Conservation (phyloP, 2,329 filamentous ascomycete genomes). For the Blastomyces percursus region DNA sequence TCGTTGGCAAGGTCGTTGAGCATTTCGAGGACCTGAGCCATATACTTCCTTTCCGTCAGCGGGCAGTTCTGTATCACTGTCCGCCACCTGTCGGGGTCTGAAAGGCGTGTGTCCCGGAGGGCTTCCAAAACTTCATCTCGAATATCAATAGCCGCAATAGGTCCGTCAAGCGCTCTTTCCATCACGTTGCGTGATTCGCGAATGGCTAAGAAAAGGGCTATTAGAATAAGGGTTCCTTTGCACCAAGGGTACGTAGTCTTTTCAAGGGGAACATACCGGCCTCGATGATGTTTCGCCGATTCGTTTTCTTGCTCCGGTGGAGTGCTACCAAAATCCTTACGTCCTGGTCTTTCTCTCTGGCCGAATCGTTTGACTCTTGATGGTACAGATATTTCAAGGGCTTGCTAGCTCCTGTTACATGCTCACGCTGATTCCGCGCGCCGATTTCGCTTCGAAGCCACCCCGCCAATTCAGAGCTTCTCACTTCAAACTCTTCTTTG, state of each 20-base stretch:
- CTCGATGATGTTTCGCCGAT: conserved; percentile 75
- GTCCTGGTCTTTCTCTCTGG: conserved; percentile 50
- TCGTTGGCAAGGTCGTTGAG: conserved; percentile 52
- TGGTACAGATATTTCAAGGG: conserved; percentile 33
- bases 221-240: neutral
- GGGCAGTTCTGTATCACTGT: conserved; percentile 66
- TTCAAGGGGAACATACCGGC: conserved; percentile 46
- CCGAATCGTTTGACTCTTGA: conserved; percentile 24
- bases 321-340: conserved; percentile 76
- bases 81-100: conserved; percentile 75
- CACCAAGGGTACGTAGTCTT: neutral
- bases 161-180: conserved; percentile 61
- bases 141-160: conserved; percentile 79
- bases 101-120: conserved; percentile 61
- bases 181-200: conserved; percentile 50
- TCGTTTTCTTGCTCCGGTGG: conserved; percentile 82
- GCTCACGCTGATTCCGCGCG: conserved; percentile 58
- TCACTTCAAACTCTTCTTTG: conserved; percentile 73
- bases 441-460: conserved; percentile 76
- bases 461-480: conserved; percentile 57
- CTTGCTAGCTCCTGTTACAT: conserved; percentile 33
- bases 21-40: conserved; percentile 70
- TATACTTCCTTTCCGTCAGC: conserved; percentile 67
- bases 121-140: conserved; percentile 71
- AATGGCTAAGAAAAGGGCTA: conserved; percentile 31